Conservation (phyloP, 805 yeast species). For the Saturnispora serradocipensis region DNA sequence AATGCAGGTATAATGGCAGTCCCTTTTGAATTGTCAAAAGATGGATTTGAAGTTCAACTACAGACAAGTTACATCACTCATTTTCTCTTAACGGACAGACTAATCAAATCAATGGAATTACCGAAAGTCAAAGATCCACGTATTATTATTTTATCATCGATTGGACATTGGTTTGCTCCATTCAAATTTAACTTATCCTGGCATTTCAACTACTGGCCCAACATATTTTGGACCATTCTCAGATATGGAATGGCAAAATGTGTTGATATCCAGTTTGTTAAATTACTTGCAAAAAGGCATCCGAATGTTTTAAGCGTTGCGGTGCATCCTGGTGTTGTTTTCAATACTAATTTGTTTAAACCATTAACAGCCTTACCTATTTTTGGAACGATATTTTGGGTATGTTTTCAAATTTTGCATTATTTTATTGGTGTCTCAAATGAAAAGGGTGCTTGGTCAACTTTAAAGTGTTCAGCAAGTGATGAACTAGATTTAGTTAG, state of each 20-base stretch:
- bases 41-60: constrained; percentile 69
- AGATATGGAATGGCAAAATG: constrained; percentile 73
- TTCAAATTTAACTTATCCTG: constrained; percentile 38
- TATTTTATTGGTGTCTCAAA: constrained; percentile 59
- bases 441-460: constrained; percentile 62
- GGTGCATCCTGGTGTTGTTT: constrained; percentile 81
- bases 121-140: constrained; percentile 34
- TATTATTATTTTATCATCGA: constrained; percentile 53
- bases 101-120: constrained; percentile 44
- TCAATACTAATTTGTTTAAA: constrained; percentile 66
- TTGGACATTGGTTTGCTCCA: constrained; percentile 51
- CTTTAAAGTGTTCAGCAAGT: constrained; percentile 54
- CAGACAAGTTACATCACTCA: constrained; percentile 76
- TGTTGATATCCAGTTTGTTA: constrained; percentile 66
- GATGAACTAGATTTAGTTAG: constrained; percentile 37
- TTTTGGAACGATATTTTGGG: constrained; percentile 68
- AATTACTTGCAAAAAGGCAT: constrained; percentile 52
- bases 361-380: constrained; percentile 74
- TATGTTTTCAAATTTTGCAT: constrained; percentile 60
- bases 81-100: constrained; percentile 53
- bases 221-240: constrained; percentile 64
- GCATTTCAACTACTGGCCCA: constrained; percentile 51
- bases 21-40: constrained; percentile 50
- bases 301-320: constrained; percentile 57
- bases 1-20: constrained; percentile 78